phyloP scores from a whole-genome alignment of 2,329 filamentous ascomycete species.

The Sclerotinia sclerotiorum region DNA sequence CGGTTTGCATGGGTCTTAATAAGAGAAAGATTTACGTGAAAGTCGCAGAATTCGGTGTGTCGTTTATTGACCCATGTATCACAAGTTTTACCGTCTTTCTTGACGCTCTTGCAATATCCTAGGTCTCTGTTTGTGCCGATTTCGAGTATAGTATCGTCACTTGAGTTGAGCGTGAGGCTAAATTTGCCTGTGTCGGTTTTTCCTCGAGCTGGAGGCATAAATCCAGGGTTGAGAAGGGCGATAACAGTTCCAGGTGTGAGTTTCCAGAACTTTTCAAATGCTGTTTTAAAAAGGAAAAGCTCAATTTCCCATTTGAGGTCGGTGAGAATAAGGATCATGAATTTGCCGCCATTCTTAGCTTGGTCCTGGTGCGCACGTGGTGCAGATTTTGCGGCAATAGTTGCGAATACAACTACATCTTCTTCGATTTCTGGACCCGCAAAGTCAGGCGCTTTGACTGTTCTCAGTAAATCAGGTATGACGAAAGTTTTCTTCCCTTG shows the following conservation, averaged over 20 bases:
- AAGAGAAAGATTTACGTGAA: slow-evolving; percentile 80
- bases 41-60: slow-evolving; percentile 89
- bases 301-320: slow-evolving; percentile 91
- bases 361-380: slow-evolving; percentile 62
- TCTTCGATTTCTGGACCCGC: slow-evolving; percentile 78
- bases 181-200: slow-evolving; percentile 80
- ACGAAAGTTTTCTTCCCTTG: slow-evolving; percentile 73
- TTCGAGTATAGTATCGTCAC: slow-evolving; percentile 86
- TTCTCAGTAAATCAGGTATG: slow-evolving; percentile 77
- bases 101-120: slow-evolving; percentile 81
- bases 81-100: slow-evolving; percentile 81
- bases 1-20: slow-evolving; percentile 65
- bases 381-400: slow-evolving; percentile 85
- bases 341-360: slow-evolving; percentile 66
- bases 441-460: slow-evolving; percentile 80
- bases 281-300: slow-evolving; percentile 86
- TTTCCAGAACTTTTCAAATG: slow-evolving; percentile 92
- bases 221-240: slow-evolving; percentile 85
- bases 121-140: slow-evolving; percentile 82
- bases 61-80: slow-evolving; percentile 82
- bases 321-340: slow-evolving; percentile 86
- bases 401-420: slow-evolving; percentile 85
- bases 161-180: slow-evolving; percentile 79
- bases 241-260: slow-evolving; percentile 87
- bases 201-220: slow-evolving; percentile 81